phyloP scores from a whole-genome alignment of 202 grass and related monocot genomes.

The Digitaria exilis region DNA sequence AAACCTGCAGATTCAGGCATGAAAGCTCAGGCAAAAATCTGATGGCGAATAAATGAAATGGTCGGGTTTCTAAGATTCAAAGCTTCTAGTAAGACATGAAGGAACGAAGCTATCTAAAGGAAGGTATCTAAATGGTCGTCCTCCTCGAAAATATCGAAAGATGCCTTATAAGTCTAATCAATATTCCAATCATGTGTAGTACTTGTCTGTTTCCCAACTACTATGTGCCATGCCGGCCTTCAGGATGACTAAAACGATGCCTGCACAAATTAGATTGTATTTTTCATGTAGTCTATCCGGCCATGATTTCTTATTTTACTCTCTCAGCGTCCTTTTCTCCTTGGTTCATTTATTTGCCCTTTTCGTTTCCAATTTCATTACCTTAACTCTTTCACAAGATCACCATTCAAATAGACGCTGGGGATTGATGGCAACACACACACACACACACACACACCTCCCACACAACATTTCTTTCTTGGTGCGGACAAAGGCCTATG shows the following conservation, averaged over 20 bases:
- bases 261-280: not conserved
- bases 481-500: too few species aligned
- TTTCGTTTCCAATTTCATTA: too few species aligned
- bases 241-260: constrained; percentile 1
- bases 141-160: constrained; percentile 12
- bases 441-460: too few species aligned
- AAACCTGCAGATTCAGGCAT: too few species aligned
- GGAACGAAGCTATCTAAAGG: not conserved
- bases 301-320: not conserved
- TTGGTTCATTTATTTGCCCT: not conserved
- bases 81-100: not conserved
- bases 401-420: not conserved
- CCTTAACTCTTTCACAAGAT: not conserved
- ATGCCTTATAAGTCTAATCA: constrained; percentile 2
- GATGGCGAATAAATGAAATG: not conserved
- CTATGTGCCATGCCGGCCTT: not conserved
- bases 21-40: too few species aligned
- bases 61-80: not conserved
- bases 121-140: too few species aligned
- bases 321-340: not conserved
- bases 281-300: not conserved
- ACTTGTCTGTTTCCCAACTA: constrained; percentile 8
- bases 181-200: not conserved
- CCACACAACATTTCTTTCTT: not conserved
- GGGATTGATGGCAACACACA: not conserved